phyloP scores from a whole-genome alignment of 306 rosid species.

The Pyrus communis region DNA sequence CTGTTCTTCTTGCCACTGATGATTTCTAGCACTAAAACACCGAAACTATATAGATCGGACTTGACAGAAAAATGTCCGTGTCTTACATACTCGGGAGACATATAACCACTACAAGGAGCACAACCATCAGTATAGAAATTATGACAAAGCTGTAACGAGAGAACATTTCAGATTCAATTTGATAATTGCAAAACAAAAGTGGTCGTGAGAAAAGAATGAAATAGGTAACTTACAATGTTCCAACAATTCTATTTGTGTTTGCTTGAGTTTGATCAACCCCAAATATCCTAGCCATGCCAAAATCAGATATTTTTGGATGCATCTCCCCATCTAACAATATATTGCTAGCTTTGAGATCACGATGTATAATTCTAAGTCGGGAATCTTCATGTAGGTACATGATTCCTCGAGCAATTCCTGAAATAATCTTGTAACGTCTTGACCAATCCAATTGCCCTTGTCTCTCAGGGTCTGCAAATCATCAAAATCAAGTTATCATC shows the following conservation, averaged over 20 bases:
- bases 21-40: conserved; percentile 21
- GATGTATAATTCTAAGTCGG: not conserved
- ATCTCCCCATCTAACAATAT: not conserved
- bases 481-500: not conserved
- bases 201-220: not conserved
- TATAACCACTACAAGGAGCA: not conserved
- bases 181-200: not conserved
- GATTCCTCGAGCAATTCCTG: not conserved
- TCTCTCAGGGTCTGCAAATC: conserved; percentile 2
- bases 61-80: not conserved
- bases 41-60: conserved; percentile 21
- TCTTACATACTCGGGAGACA: conserved; percentile 11
- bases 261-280: conserved; percentile 6
- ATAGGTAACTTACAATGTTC: conserved; percentile 10
- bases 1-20: conserved; percentile 17
- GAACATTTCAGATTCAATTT: no score
- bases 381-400: conserved; percentile 8
- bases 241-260: conserved; percentile 1
- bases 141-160: no score
- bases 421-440: not conserved
- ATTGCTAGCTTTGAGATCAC: conserved; percentile 1
- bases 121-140: not conserved
- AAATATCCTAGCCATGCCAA: conserved; percentile 18
- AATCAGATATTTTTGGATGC: conserved; percentile 13
- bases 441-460: conserved; percentile 1